Base-by-base conservation (phyloP, 495 filamentous ascomycete genomes). In the Trichoderma reesei region DNA sequence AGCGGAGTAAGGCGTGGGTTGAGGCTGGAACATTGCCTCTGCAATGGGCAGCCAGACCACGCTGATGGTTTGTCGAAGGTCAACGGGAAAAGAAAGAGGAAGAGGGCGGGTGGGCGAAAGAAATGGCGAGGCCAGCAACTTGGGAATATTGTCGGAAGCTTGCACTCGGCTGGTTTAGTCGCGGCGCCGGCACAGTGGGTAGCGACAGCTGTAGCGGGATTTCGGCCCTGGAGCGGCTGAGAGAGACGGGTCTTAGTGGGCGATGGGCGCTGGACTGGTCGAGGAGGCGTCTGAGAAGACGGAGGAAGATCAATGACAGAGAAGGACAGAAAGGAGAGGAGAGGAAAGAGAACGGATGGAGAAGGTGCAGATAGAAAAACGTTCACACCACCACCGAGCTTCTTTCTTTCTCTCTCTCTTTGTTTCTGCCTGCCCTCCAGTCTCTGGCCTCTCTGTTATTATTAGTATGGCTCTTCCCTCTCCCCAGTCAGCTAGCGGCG, bases 1-100 rank as follows among this genome's bases (percentile, higher is more conserved):
- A 54, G 68, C 41, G 37, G 67, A 72, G 69, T 73, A 83, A 59
- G 80, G 75, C 51, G 79, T 78, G 54, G 80, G 71, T 66, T 82
- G 77, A 70, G 81, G 75, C 70, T 82, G 80, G 74, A 79, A 84
- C 81, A 84, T 39, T 84, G 73, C 74, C 76, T 73, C 63, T 61
- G 56, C 46, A 64, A 51, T 36, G 14, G 60, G 44, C 54, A 42
- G 62, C n/a, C 41, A 18, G 41, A 31, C 20, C 4, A 18, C 20
- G 38, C 6, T 6, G 18, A 26, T 18, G 11, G n/a, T 11, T 13
- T 11, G 38, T 41, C 6, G 36, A 33, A 56, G 16, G 61, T 13
- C 5, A 14, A 48, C 36, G 54, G n/a, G 46, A 44, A 59, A 11
- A 60, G 16, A 37, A 10, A 60, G 10, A 20, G 14, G 63, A 48